Percentiles rank a stretch among this genome's conserved stretches.
phyloP scores from a whole-genome alignment of 768 basidiomycete genomes.

The Boletus tomentosulus region DNA sequence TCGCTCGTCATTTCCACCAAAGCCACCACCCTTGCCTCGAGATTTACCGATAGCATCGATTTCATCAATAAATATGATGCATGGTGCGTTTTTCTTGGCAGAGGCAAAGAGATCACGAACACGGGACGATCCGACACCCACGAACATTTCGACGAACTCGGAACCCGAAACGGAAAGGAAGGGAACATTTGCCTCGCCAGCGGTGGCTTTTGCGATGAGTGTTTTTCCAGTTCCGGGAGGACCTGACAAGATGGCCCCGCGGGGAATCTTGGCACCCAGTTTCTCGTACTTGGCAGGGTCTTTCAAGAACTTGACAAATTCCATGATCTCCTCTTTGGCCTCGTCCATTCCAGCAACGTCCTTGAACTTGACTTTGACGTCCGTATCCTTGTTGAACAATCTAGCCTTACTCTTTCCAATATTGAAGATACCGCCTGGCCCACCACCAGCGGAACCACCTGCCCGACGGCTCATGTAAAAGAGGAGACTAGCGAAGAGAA shows the following conservation, averaged over 20 bases:
- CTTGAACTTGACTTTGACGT: slow-evolving; percentile 88
- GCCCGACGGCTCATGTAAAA: slow-evolving; percentile 83
- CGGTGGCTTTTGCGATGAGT: slow-evolving; percentile 94
- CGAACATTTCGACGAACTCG: slow-evolving; percentile 99
- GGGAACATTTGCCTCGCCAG: slow-evolving; percentile 95
- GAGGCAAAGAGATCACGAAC: slow-evolving; percentile 97
- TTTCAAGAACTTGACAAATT: slow-evolving; percentile 98
- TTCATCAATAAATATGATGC: slow-evolving; percentile 99
- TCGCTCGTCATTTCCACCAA: slow-evolving; percentile 95
- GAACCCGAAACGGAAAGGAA: slow-evolving; percentile 99
- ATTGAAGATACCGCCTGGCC: slow-evolving; percentile 89
- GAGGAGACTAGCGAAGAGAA: slow-evolving; percentile 86
- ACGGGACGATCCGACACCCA: slow-evolving; percentile 96
- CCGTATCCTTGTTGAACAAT: slow-evolving; percentile 95
- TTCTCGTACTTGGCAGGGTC: slow-evolving; percentile 92
- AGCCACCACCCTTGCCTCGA: slow-evolving; percentile 69
- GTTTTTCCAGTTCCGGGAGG: slow-evolving; percentile 99
- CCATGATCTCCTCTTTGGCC: slow-evolving; percentile 99
- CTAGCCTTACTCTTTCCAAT: slow-evolving; percentile 95
- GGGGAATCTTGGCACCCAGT: slow-evolving; percentile 95
- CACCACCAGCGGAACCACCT: slow-evolving; percentile 51
- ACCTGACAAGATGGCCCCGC: slow-evolving; percentile 90
- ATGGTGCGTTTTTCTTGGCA: slow-evolving; percentile 96
- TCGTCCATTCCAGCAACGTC: slow-evolving; percentile 99
- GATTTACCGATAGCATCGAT: slow-evolving; percentile 99